Percentiles rank a stretch among this genome's conserved stretches.
Evolutionary conservation across 805 yeast genomes (phyloP).

Genomic region (Lipomyces starkeyi): DNA sequence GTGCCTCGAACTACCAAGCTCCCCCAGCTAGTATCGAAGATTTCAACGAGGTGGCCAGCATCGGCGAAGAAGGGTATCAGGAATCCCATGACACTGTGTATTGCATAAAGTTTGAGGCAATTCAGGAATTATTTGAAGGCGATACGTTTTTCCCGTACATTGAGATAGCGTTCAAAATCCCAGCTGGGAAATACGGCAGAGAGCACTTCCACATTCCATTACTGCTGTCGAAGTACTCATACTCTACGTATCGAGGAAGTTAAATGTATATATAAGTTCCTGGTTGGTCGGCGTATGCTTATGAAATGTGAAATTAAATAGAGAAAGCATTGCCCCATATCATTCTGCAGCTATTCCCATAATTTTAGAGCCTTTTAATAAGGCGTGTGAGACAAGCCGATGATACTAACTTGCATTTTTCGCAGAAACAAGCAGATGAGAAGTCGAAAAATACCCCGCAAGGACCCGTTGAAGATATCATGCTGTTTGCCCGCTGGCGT

Average conservation of each 20-base stretch:
- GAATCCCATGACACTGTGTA: conserved; percentile 42
- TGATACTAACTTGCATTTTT: no score
- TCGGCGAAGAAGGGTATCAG: conserved; percentile 17
- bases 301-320: not conserved
- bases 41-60: conserved; percentile 51
- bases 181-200: conserved; percentile 55
- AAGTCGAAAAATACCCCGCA: no score
- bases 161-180: conserved; percentile 75
- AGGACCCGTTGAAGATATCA: no score
- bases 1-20: not conserved
- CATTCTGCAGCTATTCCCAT: no score
- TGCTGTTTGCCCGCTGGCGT: no score
- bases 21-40: conserved; percentile 8
- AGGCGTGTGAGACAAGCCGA: no score
- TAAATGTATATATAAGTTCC: conserved; percentile 40
- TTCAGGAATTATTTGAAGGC: conserved; percentile 66
- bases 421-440: no score
- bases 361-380: no score
- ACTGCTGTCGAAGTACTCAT: conserved; percentile 81
- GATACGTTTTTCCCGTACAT: conserved; percentile 85
- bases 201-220: conserved; percentile 90
- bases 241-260: conserved; percentile 89
- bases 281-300: not conserved
- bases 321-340: no score
- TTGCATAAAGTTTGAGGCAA: conserved; percentile 71